A percentile compares a stretch with the other conserved stretches of the same genome.
Conservation (phyloP, 306 rosid genomes). For the Vicia villosa region DNA sequence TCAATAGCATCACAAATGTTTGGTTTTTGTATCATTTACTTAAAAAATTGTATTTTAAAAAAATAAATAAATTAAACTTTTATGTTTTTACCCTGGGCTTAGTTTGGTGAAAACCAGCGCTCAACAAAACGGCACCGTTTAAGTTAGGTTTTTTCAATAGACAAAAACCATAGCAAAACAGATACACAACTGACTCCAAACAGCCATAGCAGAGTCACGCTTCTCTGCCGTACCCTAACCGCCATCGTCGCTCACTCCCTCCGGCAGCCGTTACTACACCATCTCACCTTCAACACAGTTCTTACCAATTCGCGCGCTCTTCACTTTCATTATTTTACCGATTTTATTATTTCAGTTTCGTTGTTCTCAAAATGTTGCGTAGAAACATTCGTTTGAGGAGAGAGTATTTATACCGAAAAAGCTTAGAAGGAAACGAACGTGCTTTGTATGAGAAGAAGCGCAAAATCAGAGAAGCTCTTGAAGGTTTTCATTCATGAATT, state of each 20-base stretch:
- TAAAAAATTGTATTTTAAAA: no score
- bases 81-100: no score
- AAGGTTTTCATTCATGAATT: conserved; percentile 46
- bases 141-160: neutral
- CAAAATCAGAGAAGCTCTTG: conserved; percentile 73
- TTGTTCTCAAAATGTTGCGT: conserved; percentile 54
- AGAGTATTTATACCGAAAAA: conserved; percentile 82
- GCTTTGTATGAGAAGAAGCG: conserved; percentile 83
- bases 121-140: neutral
- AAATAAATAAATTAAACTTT: no score
- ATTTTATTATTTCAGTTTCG: neutral
- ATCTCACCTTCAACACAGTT: neutral
- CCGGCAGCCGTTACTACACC: neutral
- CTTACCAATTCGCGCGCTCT: neutral
- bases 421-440: conserved; percentile 82
- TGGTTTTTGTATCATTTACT: no score
- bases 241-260: neutral
- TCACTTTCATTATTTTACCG: neutral
- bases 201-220: neutral
- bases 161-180: neutral
- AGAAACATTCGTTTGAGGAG: conserved; percentile 66
- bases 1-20: no score
- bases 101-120: no score
- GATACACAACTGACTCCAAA: neutral
- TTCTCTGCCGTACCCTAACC: neutral